Base-by-base conservation (phyloP, 2,329 filamentous ascomycete genomes). In the Nothophaeocryptopus gaeumannii region DNA sequence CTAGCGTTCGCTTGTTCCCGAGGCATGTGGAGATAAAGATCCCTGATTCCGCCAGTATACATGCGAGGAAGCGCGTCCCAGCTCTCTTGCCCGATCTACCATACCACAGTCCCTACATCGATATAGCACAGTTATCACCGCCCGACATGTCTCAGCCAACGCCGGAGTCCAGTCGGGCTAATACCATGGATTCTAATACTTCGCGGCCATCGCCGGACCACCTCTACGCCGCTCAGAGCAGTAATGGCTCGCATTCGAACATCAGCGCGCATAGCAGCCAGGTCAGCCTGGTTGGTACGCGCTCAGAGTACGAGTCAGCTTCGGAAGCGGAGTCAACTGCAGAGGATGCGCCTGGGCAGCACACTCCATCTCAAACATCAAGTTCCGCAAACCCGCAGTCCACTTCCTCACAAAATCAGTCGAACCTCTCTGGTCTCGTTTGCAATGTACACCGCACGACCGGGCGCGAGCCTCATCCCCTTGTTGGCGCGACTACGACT, bases 401-500 rank as follows among this genome's bases (percentile, higher is more conserved):
- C 12, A 44, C 54, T 16, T 39, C 53, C 12, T 53, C 51, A 41
- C 68, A 72, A 10, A 73, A 75, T 15, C 75, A 80, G n/a, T 75
- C 82, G 52, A 81, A 84, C 54, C 66, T 86, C 26, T 85, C 83
- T 5, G 83, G 82, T 4, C 69, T 86, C 50, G 83, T 86, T 7
- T 86, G 83, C 66, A 85, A 85, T 67, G 81, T 86, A 16, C 80
- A 85, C 60, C 75, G 91, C 56, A 97, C 93, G 1, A 97, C 92
- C 0, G 93, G 93, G 32, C 84, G 84, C 54, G 91, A 97, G 66
- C 93, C 93, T 2, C 89, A 88, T 63, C 88, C 93, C 2, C 76
- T 97, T 2, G 93, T 99, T 0, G 93, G 93, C 30, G 92, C 93
- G 5, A 96, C 93, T 0, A 97, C 93, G 0, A 97, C 93, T 0